These are phyloP conservation scores for Candida sanyaensis DNA, from an alignment of 1,139 yeast species.

Conservation along the genomic window DNA sequence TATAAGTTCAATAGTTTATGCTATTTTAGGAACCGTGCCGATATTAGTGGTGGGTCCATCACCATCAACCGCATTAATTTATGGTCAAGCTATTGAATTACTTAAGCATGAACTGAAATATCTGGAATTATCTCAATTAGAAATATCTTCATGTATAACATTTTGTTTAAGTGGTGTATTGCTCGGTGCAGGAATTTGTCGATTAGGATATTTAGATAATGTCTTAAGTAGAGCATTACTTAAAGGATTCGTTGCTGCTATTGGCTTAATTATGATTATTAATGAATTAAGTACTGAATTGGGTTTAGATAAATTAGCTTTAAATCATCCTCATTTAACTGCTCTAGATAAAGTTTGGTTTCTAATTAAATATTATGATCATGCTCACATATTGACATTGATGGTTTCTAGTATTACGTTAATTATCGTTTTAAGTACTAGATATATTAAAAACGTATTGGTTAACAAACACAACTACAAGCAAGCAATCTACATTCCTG, in stretches of 20 bases:
- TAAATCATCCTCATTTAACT: constrained; percentile 24
- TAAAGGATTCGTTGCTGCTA: constrained; percentile 37
- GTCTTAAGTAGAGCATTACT: constrained; percentile 32
- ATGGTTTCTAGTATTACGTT: constrained; percentile 24
- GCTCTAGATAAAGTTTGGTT: constrained; percentile 25
- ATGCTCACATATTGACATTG: constrained; percentile 24
- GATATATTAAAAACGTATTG: constrained; percentile 20
- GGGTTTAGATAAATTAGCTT: constrained; percentile 24
- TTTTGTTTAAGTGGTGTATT: constrained; percentile 27
- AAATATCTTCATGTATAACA: constrained; percentile 28
- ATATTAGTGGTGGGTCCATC: constrained; percentile 37
- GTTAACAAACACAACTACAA: constrained; percentile 19
- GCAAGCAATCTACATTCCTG: constrained; percentile 31
- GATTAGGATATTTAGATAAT: constrained; percentile 35
- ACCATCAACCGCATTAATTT: constrained; percentile 34
- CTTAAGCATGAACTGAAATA: constrained; percentile 19
- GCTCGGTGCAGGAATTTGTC: constrained; percentile 28
- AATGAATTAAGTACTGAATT: constrained; percentile 31
- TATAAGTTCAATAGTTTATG: constrained; percentile 28
- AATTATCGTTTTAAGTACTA: constrained; percentile 21
- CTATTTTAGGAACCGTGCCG: constrained; percentile 36
- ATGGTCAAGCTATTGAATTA: constrained; percentile 30
- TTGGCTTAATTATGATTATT: constrained; percentile 37
- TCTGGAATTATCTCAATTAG: constrained; percentile 19
- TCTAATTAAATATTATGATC: constrained; percentile 15